Evolutionary conservation across 306 rosid species (phyloP), one percentile per base, ranked within the genome.

Genomic region (Quercus variabilis): DNA sequence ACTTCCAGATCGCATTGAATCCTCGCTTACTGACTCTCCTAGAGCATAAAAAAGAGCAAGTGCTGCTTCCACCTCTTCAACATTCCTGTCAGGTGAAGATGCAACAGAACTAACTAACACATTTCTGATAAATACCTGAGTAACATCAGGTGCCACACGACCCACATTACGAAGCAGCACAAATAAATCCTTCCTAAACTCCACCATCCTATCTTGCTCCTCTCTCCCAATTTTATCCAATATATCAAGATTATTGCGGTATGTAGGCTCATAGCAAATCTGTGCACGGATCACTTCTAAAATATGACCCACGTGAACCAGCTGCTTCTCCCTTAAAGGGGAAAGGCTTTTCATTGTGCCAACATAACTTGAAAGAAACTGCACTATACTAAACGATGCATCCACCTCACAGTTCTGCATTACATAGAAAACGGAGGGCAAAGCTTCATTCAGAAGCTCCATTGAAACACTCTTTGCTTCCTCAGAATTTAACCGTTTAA

Each of bases 51-150:
- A 83, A 79, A 92, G 94, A 60, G 96, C 89, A 41, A 94, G 94
- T 62, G 97, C 92, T 58, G 90, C 91, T 87, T 94, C 98, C 80
- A 94, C 96, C 89, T 92, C 93, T 88, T 94, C 98, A 64, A 88
- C 98, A 73, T 91, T 91, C 65, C 88, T 86, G 51, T 89, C 88
- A 65, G 96, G 83, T 26, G 97, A 79, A 77, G 89, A 84, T 55
- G 92, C 88, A 79, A 87, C 89, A 76, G 96, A 94, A 86, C 78
- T 80, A 76, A 86, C 83, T 35, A 91, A 83, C 6, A 94, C 89
- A 81, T 88, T 90, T 80, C 90, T 85, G 72, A 95, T 91, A 77
- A 95, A 95, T 60, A 89, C 4, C 35, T 90, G 98, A 77, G 92
- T 86, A 67, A 89, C 87, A 77, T 89, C 87, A 60, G 99, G 97